These are phyloP conservation scores for Plasmodium sp. DNA, from an alignment of 169 alveolate species.

Conservation along the genomic window DNA sequence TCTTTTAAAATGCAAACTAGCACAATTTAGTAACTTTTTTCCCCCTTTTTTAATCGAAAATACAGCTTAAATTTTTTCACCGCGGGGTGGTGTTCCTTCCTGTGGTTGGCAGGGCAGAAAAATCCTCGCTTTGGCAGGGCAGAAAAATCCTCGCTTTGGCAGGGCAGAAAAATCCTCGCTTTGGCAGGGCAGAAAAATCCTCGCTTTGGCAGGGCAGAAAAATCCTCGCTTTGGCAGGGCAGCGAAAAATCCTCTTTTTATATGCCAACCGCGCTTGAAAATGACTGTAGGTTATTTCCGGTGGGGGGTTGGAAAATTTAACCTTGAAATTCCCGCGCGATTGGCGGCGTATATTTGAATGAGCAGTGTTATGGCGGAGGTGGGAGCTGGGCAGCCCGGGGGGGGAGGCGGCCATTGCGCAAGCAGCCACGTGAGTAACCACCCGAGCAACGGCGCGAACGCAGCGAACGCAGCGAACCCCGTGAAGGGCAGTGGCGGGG, in stretches of 20 bases:
- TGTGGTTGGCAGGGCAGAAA: not conserved
- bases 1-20: slow-evolving; percentile 1
- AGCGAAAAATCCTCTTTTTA: not conserved
- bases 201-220: too few species aligned
- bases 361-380: not conserved
- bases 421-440: not conserved
- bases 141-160: too few species aligned
- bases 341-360: not conserved
- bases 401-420: not conserved
- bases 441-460: not conserved
- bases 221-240: too few species aligned
- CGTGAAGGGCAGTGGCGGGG: not conserved
- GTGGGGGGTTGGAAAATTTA: not conserved
- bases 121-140: too few species aligned
- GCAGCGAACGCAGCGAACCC: too few species aligned
- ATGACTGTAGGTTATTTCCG: not conserved
- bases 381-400: not conserved
- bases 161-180: not conserved
- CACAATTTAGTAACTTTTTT: slow-evolving; percentile 32
- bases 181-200: too few species aligned
- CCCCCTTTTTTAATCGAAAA: not conserved
- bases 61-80: not conserved
- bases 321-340: not conserved
- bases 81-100: not conserved
- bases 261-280: not conserved